These are phyloP conservation scores for Exophiala calicioides DNA, from an alignment of 2,329 filamentous ascomycete species.

Conservation along the genomic window DNA sequence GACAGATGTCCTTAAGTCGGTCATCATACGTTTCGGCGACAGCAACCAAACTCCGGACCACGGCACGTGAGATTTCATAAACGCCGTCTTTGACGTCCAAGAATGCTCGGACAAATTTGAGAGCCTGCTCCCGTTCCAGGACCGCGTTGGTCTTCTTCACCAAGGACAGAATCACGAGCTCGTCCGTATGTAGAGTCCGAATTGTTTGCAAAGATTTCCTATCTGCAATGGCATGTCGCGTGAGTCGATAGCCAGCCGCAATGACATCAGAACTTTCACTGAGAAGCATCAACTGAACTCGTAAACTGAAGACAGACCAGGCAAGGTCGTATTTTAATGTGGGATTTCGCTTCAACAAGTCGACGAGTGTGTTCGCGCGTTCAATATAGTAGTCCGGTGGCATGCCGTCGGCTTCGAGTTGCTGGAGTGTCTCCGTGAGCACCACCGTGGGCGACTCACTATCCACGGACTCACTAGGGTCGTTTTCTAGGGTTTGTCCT, in stretches of 20 bases:
- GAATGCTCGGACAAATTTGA: slow-evolving; percentile 95
- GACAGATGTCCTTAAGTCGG: slow-evolving; percentile 82
- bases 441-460: slow-evolving; percentile 83
- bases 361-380: slow-evolving; percentile 87
- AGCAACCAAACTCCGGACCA: slow-evolving; percentile 86
- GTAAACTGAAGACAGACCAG: slow-evolving; percentile 90
- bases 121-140: slow-evolving; percentile 91
- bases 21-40: slow-evolving; percentile 86
- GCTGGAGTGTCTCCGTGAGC: slow-evolving; percentile 84
- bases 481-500: slow-evolving; percentile 53
- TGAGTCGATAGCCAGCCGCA: slow-evolving; percentile 89
- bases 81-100: slow-evolving; percentile 93
- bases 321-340: slow-evolving; percentile 95
- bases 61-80: slow-evolving; percentile 78
- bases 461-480: slow-evolving; percentile 63
- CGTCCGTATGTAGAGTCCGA: slow-evolving; percentile 83
- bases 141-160: slow-evolving; percentile 97
- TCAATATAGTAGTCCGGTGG: slow-evolving; percentile 93
- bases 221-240: slow-evolving; percentile 92
- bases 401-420: slow-evolving; percentile 84
- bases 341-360: slow-evolving; percentile 90
- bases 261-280: slow-evolving; percentile 96
- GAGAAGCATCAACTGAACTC: slow-evolving; percentile 93
- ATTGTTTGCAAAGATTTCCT: slow-evolving; percentile 86
- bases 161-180: slow-evolving; percentile 84